Conservation (phyloP, 2,329 filamentous ascomycete genomes). For the Aspergillus floridensis region DNA sequence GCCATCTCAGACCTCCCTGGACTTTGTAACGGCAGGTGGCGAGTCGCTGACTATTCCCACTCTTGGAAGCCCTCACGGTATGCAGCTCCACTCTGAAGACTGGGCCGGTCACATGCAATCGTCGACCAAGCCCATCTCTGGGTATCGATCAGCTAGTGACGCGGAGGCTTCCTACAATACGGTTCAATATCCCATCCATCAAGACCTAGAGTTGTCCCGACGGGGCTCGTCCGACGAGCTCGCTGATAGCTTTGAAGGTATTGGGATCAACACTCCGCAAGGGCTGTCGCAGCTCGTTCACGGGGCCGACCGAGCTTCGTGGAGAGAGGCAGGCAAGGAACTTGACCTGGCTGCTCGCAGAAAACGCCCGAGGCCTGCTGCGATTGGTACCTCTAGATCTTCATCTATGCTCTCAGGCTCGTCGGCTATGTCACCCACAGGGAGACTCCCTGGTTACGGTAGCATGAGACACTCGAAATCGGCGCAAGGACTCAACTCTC, state of each 20-base stretch:
- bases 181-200: constrained; percentile 34
- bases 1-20: constrained; percentile 24
- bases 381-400: constrained; percentile 44
- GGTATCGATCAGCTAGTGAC: constrained; percentile 24
- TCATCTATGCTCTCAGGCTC: constrained; percentile 38
- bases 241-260: constrained; percentile 32
- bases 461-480: constrained; percentile 48
- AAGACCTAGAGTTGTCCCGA: constrained; percentile 28
- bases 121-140: constrained; percentile 16
- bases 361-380: constrained; percentile 47
- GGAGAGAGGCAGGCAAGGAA: constrained; percentile 41
- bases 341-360: constrained; percentile 47
- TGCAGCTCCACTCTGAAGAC: constrained; percentile 22
- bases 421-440: constrained; percentile 44
- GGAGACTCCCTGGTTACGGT: constrained; percentile 33
- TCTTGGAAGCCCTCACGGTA: constrained; percentile 18
- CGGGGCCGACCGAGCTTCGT: constrained; percentile 26
- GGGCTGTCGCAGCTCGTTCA: constrained; percentile 27
- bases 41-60: constrained; percentile 22
- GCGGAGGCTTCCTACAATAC: constrained; percentile 28
- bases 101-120: constrained; percentile 26
- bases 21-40: constrained; percentile 24
- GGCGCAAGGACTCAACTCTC: constrained; percentile 43
- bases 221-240: constrained; percentile 38
- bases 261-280: constrained; percentile 33